phyloP scores from a whole-genome alignment of 2,329 filamentous ascomycete genomes.

The Lecanicillium sp. region DNA sequence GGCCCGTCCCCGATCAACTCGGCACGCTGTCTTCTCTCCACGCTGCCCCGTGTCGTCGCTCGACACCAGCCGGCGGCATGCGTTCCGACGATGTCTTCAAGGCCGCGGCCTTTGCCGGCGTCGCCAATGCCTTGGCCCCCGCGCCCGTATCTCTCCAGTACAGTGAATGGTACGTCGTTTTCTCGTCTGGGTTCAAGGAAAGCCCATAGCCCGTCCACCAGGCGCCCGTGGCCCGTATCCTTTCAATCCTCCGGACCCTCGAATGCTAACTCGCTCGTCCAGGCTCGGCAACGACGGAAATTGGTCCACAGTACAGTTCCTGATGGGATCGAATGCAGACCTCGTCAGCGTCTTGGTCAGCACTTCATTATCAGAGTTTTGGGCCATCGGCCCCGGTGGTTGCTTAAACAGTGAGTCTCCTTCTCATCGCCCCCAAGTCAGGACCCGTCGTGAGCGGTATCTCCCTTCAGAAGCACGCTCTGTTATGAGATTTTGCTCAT shows the following conservation, averaged over 20 bases:
- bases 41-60: conserved; percentile 3
- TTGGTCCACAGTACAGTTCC: conserved; percentile 63
- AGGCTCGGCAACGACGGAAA: conserved; percentile 60
- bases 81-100: background rate
- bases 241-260: background rate
- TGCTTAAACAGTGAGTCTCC: conserved; percentile 39
- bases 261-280: conserved; percentile 2
- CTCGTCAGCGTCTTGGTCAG: conserved; percentile 42
- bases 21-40: background rate
- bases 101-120: conserved; percentile 3
- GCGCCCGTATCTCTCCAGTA: conserved; percentile 4
- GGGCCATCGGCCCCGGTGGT: conserved; percentile 54
- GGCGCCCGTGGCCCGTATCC: background rate
- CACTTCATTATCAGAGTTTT: conserved; percentile 63
- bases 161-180: conserved; percentile 6
- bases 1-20: too few species aligned
- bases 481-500: too few species aligned
- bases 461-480: too few species aligned
- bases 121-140: conserved; percentile 5
- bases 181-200: too few species aligned
- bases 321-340: conserved; percentile 31
- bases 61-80: conserved; percentile 5
- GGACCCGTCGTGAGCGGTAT: background rate
- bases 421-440: background rate
- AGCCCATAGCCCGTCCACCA: too few species aligned